Evolutionary conservation across 2,329 filamentous ascomycete species (phyloP).

Genomic region (Stachybotrys chartarum): DNA sequence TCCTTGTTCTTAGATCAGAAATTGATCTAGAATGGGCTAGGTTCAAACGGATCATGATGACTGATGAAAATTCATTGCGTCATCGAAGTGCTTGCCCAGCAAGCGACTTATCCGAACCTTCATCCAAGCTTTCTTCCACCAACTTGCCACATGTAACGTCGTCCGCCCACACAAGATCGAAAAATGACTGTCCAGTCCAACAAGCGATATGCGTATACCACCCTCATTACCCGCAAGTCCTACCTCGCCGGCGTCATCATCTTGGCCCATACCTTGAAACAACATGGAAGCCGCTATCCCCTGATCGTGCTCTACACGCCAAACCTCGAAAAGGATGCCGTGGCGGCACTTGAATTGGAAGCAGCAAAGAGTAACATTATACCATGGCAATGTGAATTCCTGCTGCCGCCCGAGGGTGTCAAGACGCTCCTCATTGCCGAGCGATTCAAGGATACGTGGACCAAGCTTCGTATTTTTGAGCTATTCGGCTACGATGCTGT

Average conservation of each 20-base stretch:
- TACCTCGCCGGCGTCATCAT: constrained; percentile 13
- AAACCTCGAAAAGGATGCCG: constrained; percentile 3
- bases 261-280: constrained; percentile 11
- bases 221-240: constrained; percentile 13
- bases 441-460: constrained; percentile 12
- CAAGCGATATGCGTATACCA: constrained; percentile 12
- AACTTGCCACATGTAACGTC: no score
- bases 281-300: constrained; percentile 7
- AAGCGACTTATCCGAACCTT: no score
- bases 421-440: constrained; percentile 12
- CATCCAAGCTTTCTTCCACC: no score
- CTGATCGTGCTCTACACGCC: constrained; percentile 11
- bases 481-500: constrained; percentile 12
- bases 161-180: background rate
- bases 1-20: no score
- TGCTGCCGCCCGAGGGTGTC: constrained; percentile 7
- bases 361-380: constrained; percentile 10
- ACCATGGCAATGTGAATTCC: constrained; percentile 4
- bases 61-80: no score
- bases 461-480: constrained; percentile 11
- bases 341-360: constrained; percentile 8
- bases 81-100: no score
- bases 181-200: background rate
- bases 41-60: no score
- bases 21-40: no score